Percentiles rank a stretch among this genome's conserved stretches.
Conservation (phyloP, 2,329 filamentous ascomycete genomes). For the Pyricularia sp. region DNA sequence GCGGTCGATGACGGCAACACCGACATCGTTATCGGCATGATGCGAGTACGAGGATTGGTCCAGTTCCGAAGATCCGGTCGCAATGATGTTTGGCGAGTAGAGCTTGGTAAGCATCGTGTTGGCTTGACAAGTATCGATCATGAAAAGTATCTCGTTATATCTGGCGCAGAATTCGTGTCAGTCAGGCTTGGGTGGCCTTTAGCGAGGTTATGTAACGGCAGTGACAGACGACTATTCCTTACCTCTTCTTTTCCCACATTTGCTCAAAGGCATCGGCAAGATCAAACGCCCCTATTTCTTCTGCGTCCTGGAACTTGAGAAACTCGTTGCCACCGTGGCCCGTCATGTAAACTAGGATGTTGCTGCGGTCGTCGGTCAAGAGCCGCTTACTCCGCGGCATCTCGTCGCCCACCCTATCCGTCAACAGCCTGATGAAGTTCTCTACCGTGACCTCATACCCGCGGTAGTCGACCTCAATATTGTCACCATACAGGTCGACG, state of each 20-base stretch:
- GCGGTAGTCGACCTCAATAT: conserved; percentile 97
- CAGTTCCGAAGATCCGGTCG: conserved; percentile 90
- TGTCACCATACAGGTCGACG: conserved; percentile 94
- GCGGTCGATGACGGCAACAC: conserved; percentile 94
- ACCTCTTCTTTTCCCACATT: conserved; percentile 99
- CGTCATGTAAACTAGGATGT: conserved; percentile 98
- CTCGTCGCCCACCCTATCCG: conserved; percentile 87
- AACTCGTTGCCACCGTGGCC: conserved; percentile 97
- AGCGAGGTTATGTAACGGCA: neutral
- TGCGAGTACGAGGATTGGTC: conserved; percentile 97
- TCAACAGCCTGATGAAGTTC: conserved; percentile 93
- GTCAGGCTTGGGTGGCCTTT: neutral
- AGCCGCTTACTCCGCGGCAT: conserved; percentile 92
- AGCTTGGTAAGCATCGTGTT: conserved; percentile 99
- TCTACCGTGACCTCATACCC: conserved; percentile 98
- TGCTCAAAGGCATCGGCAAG: conserved; percentile 95
- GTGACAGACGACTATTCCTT: conserved; percentile 9
- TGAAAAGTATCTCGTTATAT: conserved; percentile 97
- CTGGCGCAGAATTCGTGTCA: conserved; percentile 25
- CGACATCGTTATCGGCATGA: conserved; percentile 95
- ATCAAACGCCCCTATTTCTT: conserved; percentile 95
- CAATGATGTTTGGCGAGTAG: conserved; percentile 96
- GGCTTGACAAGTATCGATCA: conserved; percentile 99
- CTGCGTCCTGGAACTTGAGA: conserved; percentile 94
- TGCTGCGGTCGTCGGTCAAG: conserved; percentile 89